phyloP scores from a whole-genome alignment of 2,329 filamentous ascomycete genomes.

The Pseudofabraea citricarpa region DNA sequence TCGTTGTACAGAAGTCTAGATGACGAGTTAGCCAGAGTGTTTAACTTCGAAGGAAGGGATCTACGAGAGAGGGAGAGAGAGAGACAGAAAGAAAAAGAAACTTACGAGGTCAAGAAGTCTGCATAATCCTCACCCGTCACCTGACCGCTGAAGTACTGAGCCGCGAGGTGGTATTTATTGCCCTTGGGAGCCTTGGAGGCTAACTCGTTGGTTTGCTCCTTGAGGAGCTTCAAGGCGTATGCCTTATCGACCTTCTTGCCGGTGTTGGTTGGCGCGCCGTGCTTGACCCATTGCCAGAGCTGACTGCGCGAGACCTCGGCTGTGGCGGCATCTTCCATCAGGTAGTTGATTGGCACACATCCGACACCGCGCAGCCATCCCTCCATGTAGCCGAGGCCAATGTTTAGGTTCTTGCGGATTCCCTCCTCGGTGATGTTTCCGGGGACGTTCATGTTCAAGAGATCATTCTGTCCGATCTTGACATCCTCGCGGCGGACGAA shows the following conservation, averaged over 20 bases:
- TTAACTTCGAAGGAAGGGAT: too few relatives aligned
- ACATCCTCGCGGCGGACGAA: conserved; percentile 89
- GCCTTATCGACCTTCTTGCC: conserved; percentile 91
- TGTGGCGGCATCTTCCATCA: conserved; percentile 98
- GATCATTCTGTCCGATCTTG: conserved; percentile 76
- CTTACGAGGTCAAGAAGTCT: conserved; percentile 86
- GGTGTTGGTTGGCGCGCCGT: conserved; percentile 71
- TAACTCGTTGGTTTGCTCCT: conserved; percentile 77
- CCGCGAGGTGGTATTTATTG: conserved; percentile 87
- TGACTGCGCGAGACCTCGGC: conserved; percentile 93
- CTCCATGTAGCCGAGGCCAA: conserved; percentile 97
- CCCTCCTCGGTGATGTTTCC: conserved; percentile 89
- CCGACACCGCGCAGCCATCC: conserved; percentile 93
- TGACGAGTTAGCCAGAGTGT: conserved; percentile 6
- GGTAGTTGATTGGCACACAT: conserved; percentile 94
- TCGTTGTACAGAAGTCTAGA: conserved; percentile 78
- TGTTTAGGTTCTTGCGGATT: conserved; percentile 96
- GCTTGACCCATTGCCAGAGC: conserved; percentile 91
- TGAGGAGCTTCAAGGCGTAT: conserved; percentile 80
- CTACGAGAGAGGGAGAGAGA: neutral
- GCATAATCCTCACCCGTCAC: conserved; percentile 97
- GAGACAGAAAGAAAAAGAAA: conserved; percentile 17
- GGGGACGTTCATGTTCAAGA: conserved; percentile 97
- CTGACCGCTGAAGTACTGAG: conserved; percentile 88
- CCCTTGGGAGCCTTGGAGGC: conserved; percentile 72